Evolutionary conservation across 805 yeast genomes (phyloP), one percentile per base, ranked within the genome.

Genomic region (Metschnikowia henanensis): DNA sequence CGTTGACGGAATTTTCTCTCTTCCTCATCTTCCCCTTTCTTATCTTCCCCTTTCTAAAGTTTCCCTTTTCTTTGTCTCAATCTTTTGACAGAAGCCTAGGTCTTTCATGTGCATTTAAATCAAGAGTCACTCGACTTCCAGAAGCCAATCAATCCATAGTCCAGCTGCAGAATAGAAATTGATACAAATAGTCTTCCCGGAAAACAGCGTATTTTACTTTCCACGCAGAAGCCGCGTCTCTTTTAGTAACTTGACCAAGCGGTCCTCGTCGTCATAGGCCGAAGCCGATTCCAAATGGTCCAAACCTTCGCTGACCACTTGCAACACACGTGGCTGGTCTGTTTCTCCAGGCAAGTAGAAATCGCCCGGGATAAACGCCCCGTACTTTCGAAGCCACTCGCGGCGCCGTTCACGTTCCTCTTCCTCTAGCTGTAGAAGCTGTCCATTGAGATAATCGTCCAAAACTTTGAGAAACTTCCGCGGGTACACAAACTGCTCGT

Each of bases 261-360:
- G 41, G 17, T 17, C 43, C 29, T 52, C 56, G 23, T 42, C 44
- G 8, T 33, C 39, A 5, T 38, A 44, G 5, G 49, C 37, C 6
- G 40, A 28, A 3, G 18, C 32, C 13, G 33, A 5, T 21, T 51
- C 43, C 20, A 55, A 40, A 22, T 54, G 64, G 9, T 68, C 72
- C 34, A 71, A 46, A 2, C 75, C 75, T 37, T 71, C 75, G 18
- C 75, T 71, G 15, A 68, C 51, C 5, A 71, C 68, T 55, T 70
- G 73, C 41, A 66, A 66, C 18, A 71, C 64, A 5, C 57, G 47
- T 1, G 76, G 76, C 48, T 65, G 66, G 32, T 53, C 56, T 22
- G 40, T 36, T 22, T 65, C 72, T 1, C 73, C 75, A 1, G 75
- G 75, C 1, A 71, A 53, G 35, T 47, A 51, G 48, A 71, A 67